Evolutionary conservation across 2,329 filamentous ascomycete species (phyloP).

Genomic region (Alternaria brassicae): DNA sequence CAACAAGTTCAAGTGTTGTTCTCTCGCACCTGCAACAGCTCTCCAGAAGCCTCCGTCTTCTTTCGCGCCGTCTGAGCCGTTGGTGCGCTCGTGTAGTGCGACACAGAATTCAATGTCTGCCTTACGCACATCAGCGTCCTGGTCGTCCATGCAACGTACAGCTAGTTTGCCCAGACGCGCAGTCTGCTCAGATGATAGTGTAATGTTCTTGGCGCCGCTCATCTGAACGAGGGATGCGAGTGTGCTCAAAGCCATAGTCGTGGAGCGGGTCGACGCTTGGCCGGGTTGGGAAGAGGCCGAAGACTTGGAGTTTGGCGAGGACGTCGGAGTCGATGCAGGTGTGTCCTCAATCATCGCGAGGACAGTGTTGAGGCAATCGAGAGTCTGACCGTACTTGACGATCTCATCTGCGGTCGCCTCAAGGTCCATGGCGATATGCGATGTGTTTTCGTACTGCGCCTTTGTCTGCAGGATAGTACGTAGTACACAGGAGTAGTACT

Average conservation of each 20-base stretch:
- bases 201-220: slow-evolving; percentile 40
- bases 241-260: slow-evolving; percentile 51
- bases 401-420: slow-evolving; percentile 77
- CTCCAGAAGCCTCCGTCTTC: slow-evolving; percentile 68
- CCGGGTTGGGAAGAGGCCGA: slow-evolving; percentile 36
- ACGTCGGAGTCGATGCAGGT: slow-evolving; percentile 32
- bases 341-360: slow-evolving; percentile 47
- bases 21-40: slow-evolving; percentile 67
- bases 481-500: slow-evolving; percentile 72
- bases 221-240: slow-evolving; percentile 49
- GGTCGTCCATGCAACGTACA: slow-evolving; percentile 48
- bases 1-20: slow-evolving; percentile 77
- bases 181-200: slow-evolving; percentile 45
- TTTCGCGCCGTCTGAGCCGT: slow-evolving; percentile 40
- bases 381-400: slow-evolving; percentile 68
- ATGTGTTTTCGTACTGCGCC: slow-evolving; percentile 69
- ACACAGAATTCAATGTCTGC: slow-evolving; percentile 83
- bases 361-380: slow-evolving; percentile 56
- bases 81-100: slow-evolving; percentile 64
- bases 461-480: slow-evolving; percentile 71
- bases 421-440: slow-evolving; percentile 76
- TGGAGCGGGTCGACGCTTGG: slow-evolving; percentile 39
- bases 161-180: slow-evolving; percentile 50
- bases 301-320: slow-evolving; percentile 43
- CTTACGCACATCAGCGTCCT: slow-evolving; percentile 60